phyloP scores from a whole-genome alignment of 2,329 filamentous ascomycete species.

The Juglanconis juglandina region DNA sequence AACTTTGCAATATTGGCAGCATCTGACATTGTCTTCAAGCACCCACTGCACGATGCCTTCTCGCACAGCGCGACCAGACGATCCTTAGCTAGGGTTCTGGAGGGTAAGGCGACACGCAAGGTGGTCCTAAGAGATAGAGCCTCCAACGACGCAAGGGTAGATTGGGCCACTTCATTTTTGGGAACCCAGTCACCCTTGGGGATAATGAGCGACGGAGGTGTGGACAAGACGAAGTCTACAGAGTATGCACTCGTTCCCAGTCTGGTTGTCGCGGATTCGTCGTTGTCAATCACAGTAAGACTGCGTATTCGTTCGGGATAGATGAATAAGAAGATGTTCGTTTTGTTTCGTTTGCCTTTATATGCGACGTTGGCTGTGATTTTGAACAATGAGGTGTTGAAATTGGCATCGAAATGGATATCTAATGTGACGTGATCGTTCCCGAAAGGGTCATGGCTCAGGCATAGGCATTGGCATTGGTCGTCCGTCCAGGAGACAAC shows the following conservation, averaged over 20 bases:
- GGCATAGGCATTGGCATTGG: neutral
- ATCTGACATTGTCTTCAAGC: slow-evolving; percentile 1
- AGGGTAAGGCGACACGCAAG: slow-evolving; percentile 7
- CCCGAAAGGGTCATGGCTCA: neutral
- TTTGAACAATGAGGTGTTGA: slow-evolving; percentile 12
- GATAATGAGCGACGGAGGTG: slow-evolving; percentile 6
- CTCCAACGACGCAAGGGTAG: neutral
- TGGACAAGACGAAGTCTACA: neutral
- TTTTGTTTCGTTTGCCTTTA: slow-evolving; percentile 15
- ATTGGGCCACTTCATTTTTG: slow-evolving; percentile 7
- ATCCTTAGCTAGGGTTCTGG: neutral
- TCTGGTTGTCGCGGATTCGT: slow-evolving; percentile 1
- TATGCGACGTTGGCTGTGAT: slow-evolving; percentile 14
- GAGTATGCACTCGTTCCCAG: slow-evolving; percentile 4
- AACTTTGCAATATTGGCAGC: slow-evolving; percentile 7
- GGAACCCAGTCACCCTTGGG: slow-evolving; percentile 4
- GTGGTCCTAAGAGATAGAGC: neutral
- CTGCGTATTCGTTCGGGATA: slow-evolving; percentile 10
- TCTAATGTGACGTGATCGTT: slow-evolving; percentile 14
- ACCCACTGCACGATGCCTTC: slow-evolving; percentile 1
- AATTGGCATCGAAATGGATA: neutral
- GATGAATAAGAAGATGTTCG: slow-evolving; percentile 14
- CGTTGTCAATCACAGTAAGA: slow-evolving; percentile 1
- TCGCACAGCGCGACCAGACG: slow-evolving; percentile 5
- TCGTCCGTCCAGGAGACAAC: slow-evolving; percentile 12